These are phyloP conservation scores for Apiospora rasikravindrae DNA, from an alignment of 2,329 filamentous ascomycete species.

Conservation along the genomic window DNA sequence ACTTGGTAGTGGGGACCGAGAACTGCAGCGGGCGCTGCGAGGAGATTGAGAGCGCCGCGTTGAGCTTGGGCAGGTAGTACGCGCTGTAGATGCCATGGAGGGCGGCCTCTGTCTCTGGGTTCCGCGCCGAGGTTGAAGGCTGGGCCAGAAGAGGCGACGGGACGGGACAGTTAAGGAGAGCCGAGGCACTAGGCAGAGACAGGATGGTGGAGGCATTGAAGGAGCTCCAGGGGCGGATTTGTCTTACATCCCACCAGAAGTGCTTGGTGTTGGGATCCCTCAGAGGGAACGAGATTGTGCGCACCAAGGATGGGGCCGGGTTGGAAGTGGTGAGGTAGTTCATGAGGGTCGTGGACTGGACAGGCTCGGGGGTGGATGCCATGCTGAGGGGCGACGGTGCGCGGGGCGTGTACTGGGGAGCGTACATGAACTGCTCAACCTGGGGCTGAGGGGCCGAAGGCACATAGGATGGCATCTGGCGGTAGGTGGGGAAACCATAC, in stretches of 20 bases:
- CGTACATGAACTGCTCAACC: constrained; percentile 53
- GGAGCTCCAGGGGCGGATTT: constrained; percentile 80
- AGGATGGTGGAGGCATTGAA: constrained; percentile 78
- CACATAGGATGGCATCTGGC: constrained; percentile 68
- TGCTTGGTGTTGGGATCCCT: constrained; percentile 74
- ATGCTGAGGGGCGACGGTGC: constrained; percentile 45
- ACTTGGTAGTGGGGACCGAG: constrained; percentile 47
- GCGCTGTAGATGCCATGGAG: constrained; percentile 77
- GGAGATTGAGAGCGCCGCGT: constrained; percentile 79
- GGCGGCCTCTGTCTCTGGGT: constrained; percentile 78
- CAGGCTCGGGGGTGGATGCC: constrained; percentile 50
- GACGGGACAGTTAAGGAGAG: constrained; percentile 74
- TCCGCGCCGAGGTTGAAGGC: constrained; percentile 62
- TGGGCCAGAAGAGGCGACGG: constrained; percentile 65
- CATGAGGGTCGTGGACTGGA: constrained; percentile 71
- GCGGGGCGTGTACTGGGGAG: constrained; percentile 49
- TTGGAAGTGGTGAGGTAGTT: constrained; percentile 80
- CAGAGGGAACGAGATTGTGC: constrained; percentile 73
- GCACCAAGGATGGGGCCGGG: constrained; percentile 81
- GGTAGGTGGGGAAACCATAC: constrained; percentile 85
- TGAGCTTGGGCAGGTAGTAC: constrained; percentile 86
- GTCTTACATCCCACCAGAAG: constrained; percentile 96
- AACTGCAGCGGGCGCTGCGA: constrained; percentile 68
- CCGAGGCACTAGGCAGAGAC: constrained; percentile 72
- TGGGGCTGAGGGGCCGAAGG: constrained; percentile 39